A percentile compares a stretch with the other conserved stretches of the same genome.
Evolutionary conservation across 371 early-diverging fungal genomes (phyloP).

Genomic region (Mucor saturninus): DNA sequence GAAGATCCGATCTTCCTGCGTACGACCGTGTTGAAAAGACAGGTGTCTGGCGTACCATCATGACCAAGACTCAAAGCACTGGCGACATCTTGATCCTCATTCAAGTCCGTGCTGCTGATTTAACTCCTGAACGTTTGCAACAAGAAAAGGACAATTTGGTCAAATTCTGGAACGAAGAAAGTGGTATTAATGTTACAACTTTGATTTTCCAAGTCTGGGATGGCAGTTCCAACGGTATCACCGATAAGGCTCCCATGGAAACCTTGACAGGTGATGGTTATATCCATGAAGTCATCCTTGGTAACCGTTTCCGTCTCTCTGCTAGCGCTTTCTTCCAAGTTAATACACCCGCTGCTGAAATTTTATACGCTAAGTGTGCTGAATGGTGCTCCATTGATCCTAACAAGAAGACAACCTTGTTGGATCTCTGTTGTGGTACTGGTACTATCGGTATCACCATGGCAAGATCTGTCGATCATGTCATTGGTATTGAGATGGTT

Average conservation of each 20-base stretch:
- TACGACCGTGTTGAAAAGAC: conserved; percentile 61
- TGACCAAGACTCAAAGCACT: conserved; percentile 62
- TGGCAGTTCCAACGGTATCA: conserved; percentile 57
- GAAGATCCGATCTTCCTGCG: conserved; percentile 39
- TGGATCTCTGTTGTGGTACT: conserved; percentile 86
- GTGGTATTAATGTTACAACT: conserved; percentile 44
- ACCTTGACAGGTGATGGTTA: conserved; percentile 56
- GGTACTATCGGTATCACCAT: conserved; percentile 82
- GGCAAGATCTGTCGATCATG: conserved; percentile 64
- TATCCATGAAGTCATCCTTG: conserved; percentile 65
- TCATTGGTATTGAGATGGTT: conserved; percentile 77
- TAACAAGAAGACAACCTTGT: conserved; percentile 40
- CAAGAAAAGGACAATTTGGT: conserved; percentile 39
- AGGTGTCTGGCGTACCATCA: conserved; percentile 68
- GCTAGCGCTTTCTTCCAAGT: conserved; percentile 80
- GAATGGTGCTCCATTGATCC: conserved; percentile 39
- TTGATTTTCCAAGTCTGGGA: conserved; percentile 56
- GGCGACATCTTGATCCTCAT: conserved; percentile 64
- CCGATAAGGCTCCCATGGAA: conserved; percentile 44
- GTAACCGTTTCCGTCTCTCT: conserved; percentile 68
- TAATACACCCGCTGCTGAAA: conserved; percentile 72
- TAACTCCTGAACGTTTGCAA: conserved; percentile 40
- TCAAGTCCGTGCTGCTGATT: conserved; percentile 54
- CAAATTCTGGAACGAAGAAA: conserved; percentile 28
- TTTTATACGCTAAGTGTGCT: conserved; percentile 55